Evolutionary conservation across 106 monocot species (phyloP).

Genomic region (Xerophyta viscosa): DNA sequence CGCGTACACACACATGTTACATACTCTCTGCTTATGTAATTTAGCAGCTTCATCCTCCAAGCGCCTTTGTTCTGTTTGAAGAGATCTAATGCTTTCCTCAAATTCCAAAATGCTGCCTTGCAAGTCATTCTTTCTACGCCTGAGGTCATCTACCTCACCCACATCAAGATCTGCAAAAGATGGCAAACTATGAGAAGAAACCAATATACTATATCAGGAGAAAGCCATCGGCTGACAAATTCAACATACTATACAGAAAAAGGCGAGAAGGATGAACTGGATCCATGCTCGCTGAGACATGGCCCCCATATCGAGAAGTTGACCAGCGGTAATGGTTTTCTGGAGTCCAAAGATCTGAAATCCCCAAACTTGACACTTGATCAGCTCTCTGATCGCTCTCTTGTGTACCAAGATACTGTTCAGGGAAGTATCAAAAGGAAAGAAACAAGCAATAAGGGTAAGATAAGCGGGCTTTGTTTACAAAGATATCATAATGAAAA

Average conservation of each 20-base stretch:
- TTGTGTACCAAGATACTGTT: slow-evolving; percentile 72
- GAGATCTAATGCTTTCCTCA: slow-evolving; percentile 46
- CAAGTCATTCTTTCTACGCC: slow-evolving; percentile 40
- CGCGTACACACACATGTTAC: no score
- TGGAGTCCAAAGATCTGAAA: slow-evolving; percentile 93
- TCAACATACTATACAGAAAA: slow-evolving; percentile 66
- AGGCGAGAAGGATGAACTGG: slow-evolving; percentile 59
- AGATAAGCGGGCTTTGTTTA: no score
- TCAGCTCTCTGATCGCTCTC: slow-evolving; percentile 85
- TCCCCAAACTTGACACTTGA: slow-evolving; percentile 45
- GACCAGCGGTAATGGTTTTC: slow-evolving; percentile 92
- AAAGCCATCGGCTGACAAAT: no score
- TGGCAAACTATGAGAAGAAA: no score
- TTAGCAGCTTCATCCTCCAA: slow-evolving; percentile 75
- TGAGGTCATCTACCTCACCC: slow-evolving; percentile 62
- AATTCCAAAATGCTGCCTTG: slow-evolving; percentile 40
- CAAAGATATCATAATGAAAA: no score
- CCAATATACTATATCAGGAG: no score
- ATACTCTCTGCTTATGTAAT: slow-evolving; percentile 60
- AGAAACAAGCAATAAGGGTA: background rate
- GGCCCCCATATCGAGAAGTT: slow-evolving; percentile 83
- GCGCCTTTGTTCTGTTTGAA: slow-evolving; percentile 62
- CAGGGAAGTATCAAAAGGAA: background rate
- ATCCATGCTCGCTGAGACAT: slow-evolving; percentile 69
- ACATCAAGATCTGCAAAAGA: slow-evolving; percentile 53